These are phyloP conservation scores for Syncephalastrum contaminatum DNA, from an alignment of 371 early-diverging fungal genomes.

Conservation along the genomic window DNA sequence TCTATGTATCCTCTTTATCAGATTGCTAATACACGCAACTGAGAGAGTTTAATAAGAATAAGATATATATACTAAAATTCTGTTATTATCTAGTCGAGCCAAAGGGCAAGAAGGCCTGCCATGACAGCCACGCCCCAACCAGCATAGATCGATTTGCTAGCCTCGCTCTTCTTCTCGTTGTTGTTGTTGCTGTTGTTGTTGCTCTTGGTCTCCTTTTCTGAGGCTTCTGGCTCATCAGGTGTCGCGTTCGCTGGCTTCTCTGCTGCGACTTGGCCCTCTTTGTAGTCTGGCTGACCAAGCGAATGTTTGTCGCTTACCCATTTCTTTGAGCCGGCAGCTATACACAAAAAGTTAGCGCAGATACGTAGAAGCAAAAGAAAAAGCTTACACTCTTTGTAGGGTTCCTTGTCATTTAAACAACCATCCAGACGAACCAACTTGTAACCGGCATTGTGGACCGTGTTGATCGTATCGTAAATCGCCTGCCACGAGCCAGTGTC, in stretches of 20 bases:
- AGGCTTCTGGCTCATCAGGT: background rate
- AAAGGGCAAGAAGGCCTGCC: too few relatives aligned
- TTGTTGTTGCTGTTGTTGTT: too few relatives aligned
- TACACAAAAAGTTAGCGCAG: background rate
- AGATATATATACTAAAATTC: too few relatives aligned
- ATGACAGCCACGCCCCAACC: too few relatives aligned
- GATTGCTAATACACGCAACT: too few relatives aligned
- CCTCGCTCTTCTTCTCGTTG: too few relatives aligned
- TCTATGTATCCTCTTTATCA: too few relatives aligned
- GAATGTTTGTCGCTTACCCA: constrained; percentile 46
- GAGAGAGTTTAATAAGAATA: too few relatives aligned
- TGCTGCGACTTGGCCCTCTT: constrained; percentile 40
- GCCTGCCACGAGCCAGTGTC: constrained; percentile 51
- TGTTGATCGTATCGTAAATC: constrained; percentile 44
- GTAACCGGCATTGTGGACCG: constrained; percentile 49
- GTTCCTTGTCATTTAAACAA: constrained; percentile 51
- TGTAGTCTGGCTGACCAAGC: constrained; percentile 45
- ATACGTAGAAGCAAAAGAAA: constrained; percentile 10
- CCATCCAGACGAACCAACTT: constrained; percentile 62
- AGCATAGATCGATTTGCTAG: too few relatives aligned
- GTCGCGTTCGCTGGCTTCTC: constrained; percentile 19
- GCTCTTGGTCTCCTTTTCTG: too few relatives aligned
- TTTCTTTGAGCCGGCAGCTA: constrained; percentile 28
- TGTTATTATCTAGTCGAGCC: too few relatives aligned
- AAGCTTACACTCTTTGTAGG: constrained; percentile 47